These are phyloP conservation scores for Yamadazyma aaseri DNA, from an alignment of 1,139 yeast genomes.

Conservation along the genomic window DNA sequence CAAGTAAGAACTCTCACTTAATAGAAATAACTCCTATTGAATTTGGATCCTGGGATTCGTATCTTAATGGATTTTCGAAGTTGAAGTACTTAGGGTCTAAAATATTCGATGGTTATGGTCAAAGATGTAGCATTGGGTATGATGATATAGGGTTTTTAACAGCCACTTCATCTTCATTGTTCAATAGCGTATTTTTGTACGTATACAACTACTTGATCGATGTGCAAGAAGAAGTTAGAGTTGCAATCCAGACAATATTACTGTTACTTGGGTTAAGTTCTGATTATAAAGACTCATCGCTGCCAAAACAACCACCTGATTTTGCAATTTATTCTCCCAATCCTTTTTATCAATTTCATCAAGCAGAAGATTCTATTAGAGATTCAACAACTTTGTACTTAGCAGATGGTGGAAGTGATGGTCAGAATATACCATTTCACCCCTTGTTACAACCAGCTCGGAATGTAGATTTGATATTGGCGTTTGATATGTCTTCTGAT, in stretches of 20 bases:
- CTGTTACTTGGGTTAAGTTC: constrained; percentile 47
- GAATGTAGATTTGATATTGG: constrained; percentile 32
- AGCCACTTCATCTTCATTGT: constrained; percentile 72
- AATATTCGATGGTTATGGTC: constrained; percentile 15
- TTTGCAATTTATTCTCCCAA: constrained; percentile 74
- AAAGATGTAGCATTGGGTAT: constrained; percentile 53
- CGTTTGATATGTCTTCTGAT: constrained; percentile 43
- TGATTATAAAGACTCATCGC: constrained; percentile 17
- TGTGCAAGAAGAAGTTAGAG: constrained; percentile 35
- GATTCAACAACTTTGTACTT: constrained; percentile 26
- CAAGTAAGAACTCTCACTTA: constrained; percentile 29
- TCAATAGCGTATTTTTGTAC: constrained; percentile 53
- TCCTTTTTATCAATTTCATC: constrained; percentile 54
- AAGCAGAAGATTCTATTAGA: constrained; percentile 13
- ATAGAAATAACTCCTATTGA: constrained; percentile 65
- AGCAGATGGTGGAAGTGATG: constrained; percentile 48
- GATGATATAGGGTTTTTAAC: constrained; percentile 75
- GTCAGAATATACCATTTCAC: constrained; percentile 43
- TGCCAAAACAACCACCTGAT: constrained; percentile 50
- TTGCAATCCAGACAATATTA: constrained; percentile 44
- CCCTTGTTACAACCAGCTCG: constrained; percentile 32
- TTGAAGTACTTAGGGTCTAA: constrained; percentile 54
- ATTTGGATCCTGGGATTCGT: constrained; percentile 67
- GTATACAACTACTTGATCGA: constrained; percentile 44
- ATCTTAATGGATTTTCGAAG: constrained; percentile 50